phyloP scores from a whole-genome alignment of 805 yeast species.

The Sugiyamaella chiloensis region DNA sequence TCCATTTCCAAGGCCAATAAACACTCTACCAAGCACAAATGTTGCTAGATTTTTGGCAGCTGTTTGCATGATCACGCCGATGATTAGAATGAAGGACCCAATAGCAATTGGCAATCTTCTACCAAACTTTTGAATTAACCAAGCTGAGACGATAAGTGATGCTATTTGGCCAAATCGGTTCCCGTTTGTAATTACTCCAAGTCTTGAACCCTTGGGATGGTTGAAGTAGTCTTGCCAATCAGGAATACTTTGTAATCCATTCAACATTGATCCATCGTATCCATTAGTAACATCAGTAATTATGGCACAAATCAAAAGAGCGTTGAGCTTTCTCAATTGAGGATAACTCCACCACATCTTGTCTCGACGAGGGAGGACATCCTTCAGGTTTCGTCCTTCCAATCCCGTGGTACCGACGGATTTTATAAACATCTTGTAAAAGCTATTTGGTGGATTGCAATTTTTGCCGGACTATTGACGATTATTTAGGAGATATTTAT shows the following conservation, averaged over 20 bases:
- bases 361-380: constrained; percentile 19
- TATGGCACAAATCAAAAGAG: constrained; percentile 15
- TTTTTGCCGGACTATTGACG: too few relatives aligned
- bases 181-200: constrained; percentile 78
- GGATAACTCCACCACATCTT: constrained; percentile 19
- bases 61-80: constrained; percentile 59
- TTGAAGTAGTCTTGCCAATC: constrained; percentile 43
- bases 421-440: background rate
- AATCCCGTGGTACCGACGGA: background rate
- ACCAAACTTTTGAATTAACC: constrained; percentile 50
- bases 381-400: constrained; percentile 10
- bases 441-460: too few relatives aligned
- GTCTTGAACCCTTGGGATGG: constrained; percentile 51
- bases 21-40: constrained; percentile 54
- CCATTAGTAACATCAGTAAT: constrained; percentile 20
- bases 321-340: constrained; percentile 17
- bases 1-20: constrained; percentile 72
- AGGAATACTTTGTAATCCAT: constrained; percentile 27
- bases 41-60: constrained; percentile 43
- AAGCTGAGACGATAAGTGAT: constrained; percentile 60
- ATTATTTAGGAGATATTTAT: too few relatives aligned
- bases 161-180: constrained; percentile 69
- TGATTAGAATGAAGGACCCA: constrained; percentile 54
- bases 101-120: constrained; percentile 51
- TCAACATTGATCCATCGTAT: constrained; percentile 23